Conservation (phyloP, 2,329 filamentous ascomycete genomes). For the Chrysoporthe cubensis region DNA sequence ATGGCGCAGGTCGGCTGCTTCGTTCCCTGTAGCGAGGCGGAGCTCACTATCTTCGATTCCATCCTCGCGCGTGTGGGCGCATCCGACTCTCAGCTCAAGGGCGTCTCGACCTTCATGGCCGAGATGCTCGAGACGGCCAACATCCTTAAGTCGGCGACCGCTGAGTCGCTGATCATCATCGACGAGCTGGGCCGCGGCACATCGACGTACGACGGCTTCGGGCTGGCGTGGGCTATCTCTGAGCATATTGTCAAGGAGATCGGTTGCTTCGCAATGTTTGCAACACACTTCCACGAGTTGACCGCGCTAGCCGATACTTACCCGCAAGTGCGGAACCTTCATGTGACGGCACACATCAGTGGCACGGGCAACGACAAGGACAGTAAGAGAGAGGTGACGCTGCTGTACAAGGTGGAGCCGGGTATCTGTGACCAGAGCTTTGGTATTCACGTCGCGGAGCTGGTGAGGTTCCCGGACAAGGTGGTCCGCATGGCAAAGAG, state of each 20-base stretch:
- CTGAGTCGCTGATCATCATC: constrained; percentile 96
- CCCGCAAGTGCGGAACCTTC: constrained; percentile 86
- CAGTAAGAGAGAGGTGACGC: constrained; percentile 80
- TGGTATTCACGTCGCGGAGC: constrained; percentile 96
- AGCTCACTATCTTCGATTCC: constrained; percentile 94
- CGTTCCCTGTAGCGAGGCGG: constrained; percentile 87
- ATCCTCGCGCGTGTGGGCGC: constrained; percentile 96
- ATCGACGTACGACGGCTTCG: constrained; percentile 97
- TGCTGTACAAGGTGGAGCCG: constrained; percentile 95
- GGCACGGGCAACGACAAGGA: constrained; percentile 45
- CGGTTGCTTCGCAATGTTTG: constrained; percentile 90
- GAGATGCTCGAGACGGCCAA: constrained; percentile 99
- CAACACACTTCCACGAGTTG: constrained; percentile 97
- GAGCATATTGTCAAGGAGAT: constrained; percentile 98
- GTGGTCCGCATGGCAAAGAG: constrained; percentile 99
- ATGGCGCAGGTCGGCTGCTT: constrained; percentile 98
- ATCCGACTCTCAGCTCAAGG: constrained; percentile 95
- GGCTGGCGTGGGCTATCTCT: constrained; percentile 98
- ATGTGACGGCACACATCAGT: constrained; percentile 92
- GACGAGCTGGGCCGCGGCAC: constrained; percentile 96
- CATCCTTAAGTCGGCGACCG: constrained; percentile 94
- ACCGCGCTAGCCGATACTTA: constrained; percentile 88
- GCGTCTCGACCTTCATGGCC: constrained; percentile 98
- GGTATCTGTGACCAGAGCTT: constrained; percentile 98
- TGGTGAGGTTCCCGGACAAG: constrained; percentile 95